phyloP scores from a whole-genome alignment of 73 alveolate species.

The Halteria grandinella region DNA sequence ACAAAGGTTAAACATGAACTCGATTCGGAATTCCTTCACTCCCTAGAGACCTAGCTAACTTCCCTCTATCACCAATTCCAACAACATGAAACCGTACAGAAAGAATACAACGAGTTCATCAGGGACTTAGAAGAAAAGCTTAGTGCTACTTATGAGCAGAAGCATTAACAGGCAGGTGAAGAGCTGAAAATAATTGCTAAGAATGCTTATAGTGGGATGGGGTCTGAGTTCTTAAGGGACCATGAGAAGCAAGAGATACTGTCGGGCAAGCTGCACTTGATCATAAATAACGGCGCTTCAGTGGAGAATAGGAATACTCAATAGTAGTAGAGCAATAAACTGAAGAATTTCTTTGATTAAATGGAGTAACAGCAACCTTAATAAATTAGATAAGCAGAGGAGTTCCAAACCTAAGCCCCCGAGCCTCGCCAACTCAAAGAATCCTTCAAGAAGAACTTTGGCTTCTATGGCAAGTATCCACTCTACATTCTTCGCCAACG shows the following conservation, averaged over 20 bases:
- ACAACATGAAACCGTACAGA: conserved; percentile 6
- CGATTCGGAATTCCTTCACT: background rate
- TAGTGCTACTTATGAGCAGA: background rate
- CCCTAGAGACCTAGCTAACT: background rate
- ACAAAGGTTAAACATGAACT: conserved; percentile 14
- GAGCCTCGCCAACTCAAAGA: conserved; percentile 27
- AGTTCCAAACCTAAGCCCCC: too few relatives aligned
- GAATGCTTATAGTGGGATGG: conserved; percentile 50
- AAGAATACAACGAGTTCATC: conserved; percentile 19
- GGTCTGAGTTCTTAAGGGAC: conserved; percentile 34
- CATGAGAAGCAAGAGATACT: conserved; percentile 46
- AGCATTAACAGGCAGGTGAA: conserved; percentile 3
- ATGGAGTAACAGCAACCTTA: conserved; percentile 13
- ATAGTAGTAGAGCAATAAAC: conserved; percentile 1
- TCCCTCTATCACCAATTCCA: conserved; percentile 1
- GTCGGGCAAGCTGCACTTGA: conserved; percentile 30
- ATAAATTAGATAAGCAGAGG: too few relatives aligned
- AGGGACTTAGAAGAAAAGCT: conserved; percentile 33
- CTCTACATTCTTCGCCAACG: conserved; percentile 34
- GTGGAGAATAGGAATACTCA: background rate
- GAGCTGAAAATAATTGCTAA: conserved; percentile 5
- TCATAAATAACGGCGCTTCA: background rate
- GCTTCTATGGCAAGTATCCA: conserved; percentile 52
- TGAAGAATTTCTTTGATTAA: conserved; percentile 19
- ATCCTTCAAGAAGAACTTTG: conserved; percentile 26